Evolutionary conservation across 2,329 filamentous ascomycete genomes (phyloP).

Genomic region (Botrytis fragariae): DNA sequence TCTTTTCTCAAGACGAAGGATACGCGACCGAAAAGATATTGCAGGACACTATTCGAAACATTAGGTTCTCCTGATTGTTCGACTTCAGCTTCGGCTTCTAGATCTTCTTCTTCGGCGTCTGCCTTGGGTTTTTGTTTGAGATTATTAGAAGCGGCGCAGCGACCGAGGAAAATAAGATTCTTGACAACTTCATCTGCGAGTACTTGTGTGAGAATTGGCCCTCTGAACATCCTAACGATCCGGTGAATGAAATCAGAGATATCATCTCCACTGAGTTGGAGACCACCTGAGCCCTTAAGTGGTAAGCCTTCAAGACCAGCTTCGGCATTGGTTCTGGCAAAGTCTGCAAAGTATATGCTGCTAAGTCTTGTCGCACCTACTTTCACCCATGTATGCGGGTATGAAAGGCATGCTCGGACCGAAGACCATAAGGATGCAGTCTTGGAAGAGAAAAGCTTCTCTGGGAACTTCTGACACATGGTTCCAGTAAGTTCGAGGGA

Average conservation of each 20-base stretch:
- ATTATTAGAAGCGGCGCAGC: conserved; percentile 58
- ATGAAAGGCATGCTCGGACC: conserved; percentile 67
- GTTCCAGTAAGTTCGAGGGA: conserved; percentile 67
- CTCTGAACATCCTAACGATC: conserved; percentile 55
- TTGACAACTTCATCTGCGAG: conserved; percentile 77
- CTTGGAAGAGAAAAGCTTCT: conserved; percentile 58
- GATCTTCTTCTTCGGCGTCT: conserved; percentile 41
- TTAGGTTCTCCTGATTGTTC: conserved; percentile 33
- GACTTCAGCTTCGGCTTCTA: conserved; percentile 40
- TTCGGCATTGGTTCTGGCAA: conserved; percentile 62
- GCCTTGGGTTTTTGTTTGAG: conserved; percentile 46
- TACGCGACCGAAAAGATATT: conserved; percentile 76
- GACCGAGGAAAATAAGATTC: conserved; percentile 79
- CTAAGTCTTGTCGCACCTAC: conserved; percentile 71
- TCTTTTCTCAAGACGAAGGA: conserved; percentile 78
- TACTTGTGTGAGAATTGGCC: conserved; percentile 64
- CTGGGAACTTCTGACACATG: conserved; percentile 64
- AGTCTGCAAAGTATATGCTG: conserved; percentile 75
- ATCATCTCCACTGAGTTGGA: conserved; percentile 62
- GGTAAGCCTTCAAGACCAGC: conserved; percentile 54
- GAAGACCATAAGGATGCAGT: conserved; percentile 68
- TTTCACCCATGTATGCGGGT: conserved; percentile 72
- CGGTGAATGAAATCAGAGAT: conserved; percentile 59
- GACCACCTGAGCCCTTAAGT: conserved; percentile 67
- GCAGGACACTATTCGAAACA: conserved; percentile 51